Percentiles rank a stretch among this genome's conserved stretches.
Conservation (phyloP, 2,329 filamentous ascomycete genomes). For the Magnaporthiopsis incrustans region DNA sequence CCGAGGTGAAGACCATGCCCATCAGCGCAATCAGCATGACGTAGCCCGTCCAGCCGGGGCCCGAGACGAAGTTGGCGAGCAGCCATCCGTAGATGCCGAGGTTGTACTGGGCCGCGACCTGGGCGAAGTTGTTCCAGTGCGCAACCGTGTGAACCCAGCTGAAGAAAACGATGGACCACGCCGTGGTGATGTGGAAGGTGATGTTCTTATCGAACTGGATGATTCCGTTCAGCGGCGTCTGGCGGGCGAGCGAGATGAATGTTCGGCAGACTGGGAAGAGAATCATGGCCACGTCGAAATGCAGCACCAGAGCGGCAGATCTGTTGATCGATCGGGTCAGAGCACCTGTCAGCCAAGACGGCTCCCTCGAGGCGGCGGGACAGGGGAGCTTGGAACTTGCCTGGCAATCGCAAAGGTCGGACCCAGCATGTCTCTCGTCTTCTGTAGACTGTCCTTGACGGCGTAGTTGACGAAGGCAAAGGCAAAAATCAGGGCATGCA, state of each 20-base stretch:
- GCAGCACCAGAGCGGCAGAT: constrained; percentile 66
- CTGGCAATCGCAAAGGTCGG: constrained; percentile 67
- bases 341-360: not conserved
- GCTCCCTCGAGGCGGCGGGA: too few species aligned
- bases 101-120: constrained; percentile 65
- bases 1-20: constrained; percentile 69
- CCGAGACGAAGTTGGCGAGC: constrained; percentile 67
- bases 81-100: constrained; percentile 73
- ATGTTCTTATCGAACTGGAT: constrained; percentile 88
- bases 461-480: constrained; percentile 77
- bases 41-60: constrained; percentile 80
- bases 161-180: constrained; percentile 84
- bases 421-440: constrained; percentile 60
- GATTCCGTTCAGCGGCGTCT: constrained; percentile 77
- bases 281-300: constrained; percentile 74
- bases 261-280: constrained; percentile 78
- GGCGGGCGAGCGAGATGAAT: constrained; percentile 70
- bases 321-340: constrained; percentile 21
- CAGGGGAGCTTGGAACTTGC: not conserved
- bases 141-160: constrained; percentile 80
- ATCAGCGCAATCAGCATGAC: constrained; percentile 74
- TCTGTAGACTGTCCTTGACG: constrained; percentile 65
- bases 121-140: constrained; percentile 81
- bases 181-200: constrained; percentile 77
- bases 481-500: constrained; percentile 69